Percentiles rank a stretch among this genome's conserved stretches.
Evolutionary conservation across 176 grass and related monocot genomes (phyloP).

Genomic region (Raddia distichophylla): DNA sequence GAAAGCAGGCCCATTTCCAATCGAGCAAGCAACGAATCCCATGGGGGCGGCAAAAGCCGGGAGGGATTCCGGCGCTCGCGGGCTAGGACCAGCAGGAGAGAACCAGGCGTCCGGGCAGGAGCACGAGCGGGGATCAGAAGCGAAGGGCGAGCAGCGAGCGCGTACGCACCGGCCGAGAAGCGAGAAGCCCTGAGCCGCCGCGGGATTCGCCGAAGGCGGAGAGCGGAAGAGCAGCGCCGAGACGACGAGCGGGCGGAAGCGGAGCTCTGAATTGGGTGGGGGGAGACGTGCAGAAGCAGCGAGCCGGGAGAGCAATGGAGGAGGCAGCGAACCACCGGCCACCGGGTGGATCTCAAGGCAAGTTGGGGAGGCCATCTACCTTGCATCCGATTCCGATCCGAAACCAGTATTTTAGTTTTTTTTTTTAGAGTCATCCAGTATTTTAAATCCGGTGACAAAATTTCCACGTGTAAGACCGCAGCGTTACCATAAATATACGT

Average conservation of each 20-base stretch:
- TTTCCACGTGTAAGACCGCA: too few species aligned
- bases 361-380: background rate
- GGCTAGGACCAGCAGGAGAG: background rate
- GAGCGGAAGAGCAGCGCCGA: background rate
- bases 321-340: too few species aligned
- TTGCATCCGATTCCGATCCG: too few species aligned
- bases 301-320: background rate
- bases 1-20: background rate
- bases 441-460: too few species aligned
- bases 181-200: background rate
- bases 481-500: too few species aligned
- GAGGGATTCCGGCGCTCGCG: background rate
- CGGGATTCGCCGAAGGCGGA: background rate
- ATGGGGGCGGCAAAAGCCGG: background rate
- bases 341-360: background rate
- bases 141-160: background rate
- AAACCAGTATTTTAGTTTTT: too few species aligned
- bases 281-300: background rate
- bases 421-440: too few species aligned
- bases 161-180: slow-evolving; percentile 22
- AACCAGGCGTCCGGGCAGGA: background rate
- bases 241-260: too few species aligned
- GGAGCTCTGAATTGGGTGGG: background rate
- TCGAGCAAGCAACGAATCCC: background rate
- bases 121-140: background rate